A percentile compares a stretch with the other conserved stretches of the same genome.
Conservation (phyloP, 1,284 basidiomycete species). For the Amylostereum chailletii region DNA sequence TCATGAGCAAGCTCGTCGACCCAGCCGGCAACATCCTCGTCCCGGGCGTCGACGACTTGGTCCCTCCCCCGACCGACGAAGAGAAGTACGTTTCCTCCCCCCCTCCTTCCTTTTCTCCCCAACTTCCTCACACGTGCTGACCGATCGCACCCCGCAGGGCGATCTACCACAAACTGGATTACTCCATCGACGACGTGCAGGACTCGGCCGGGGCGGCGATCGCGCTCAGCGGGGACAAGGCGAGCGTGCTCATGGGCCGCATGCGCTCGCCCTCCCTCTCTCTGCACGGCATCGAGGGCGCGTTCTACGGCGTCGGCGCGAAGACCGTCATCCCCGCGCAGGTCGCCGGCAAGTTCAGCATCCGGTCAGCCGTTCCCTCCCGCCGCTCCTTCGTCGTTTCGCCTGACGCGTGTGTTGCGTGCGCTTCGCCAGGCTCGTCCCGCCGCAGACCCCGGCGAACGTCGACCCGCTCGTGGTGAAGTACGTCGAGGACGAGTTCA, state of each 20-base stretch:
- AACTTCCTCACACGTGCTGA: neutral
- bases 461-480: conserved; percentile 66
- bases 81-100: conserved; percentile 51
- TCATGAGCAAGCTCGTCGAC: conserved; percentile 86
- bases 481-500: conserved; percentile 75
- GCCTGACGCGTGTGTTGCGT: neutral
- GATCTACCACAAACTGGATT: conserved; percentile 73
- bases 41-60: conserved; percentile 88
- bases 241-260: conserved; percentile 82
- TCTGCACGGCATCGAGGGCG: conserved; percentile 95
- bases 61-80: conserved; percentile 66
- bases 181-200: conserved; percentile 71
- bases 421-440: conserved; percentile 53
- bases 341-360: conserved; percentile 90
- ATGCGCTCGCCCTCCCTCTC: conserved; percentile 87
- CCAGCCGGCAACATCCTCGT: conserved; percentile 81
- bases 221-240: conserved; percentile 76
- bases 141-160: conserved; percentile 25
- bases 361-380: conserved; percentile 50
- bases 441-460: conserved; percentile 78
- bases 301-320: conserved; percentile 80
- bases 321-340: conserved; percentile 96
- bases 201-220: conserved; percentile 71
- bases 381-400: neutral
- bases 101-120: neutral